Percentiles rank a stretch among this genome's conserved stretches.
Conservation (phyloP, 2,329 filamentous ascomycete genomes). For the Aspergillus uvarum region DNA sequence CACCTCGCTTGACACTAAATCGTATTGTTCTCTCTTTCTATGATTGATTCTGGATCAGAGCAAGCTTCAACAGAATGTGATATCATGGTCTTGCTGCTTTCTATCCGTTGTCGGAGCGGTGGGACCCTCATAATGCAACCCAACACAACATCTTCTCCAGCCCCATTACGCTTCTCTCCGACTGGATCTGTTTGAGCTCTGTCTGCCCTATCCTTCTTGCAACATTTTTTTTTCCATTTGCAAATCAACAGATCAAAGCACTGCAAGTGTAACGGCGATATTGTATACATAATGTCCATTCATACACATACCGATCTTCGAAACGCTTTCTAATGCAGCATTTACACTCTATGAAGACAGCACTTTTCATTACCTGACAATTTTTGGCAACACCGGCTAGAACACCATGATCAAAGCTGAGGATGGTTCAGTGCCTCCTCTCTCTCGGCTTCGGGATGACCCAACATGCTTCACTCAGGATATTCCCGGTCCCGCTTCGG, state of each 20-base stretch:
- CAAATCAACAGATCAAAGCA: background rate
- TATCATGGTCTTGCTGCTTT: background rate
- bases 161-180: background rate
- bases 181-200: background rate
- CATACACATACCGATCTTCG: background rate
- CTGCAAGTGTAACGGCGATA: background rate
- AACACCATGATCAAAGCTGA: conserved; percentile 1
- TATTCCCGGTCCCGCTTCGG: background rate
- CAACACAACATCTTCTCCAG: background rate
- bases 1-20: background rate
- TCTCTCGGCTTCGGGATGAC: background rate
- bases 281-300: background rate
- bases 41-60: background rate
- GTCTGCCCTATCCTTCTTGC: background rate
- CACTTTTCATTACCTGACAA: background rate
- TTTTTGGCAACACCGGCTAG: background rate
- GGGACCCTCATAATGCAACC: background rate
- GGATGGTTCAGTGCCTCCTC: background rate
- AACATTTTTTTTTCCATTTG: background rate
- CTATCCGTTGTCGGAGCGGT: background rate
- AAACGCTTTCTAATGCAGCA: background rate
- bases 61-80: background rate
- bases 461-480: background rate
- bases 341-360: background rate
- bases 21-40: background rate